Evolutionary conservation across 2,329 filamentous ascomycete species (phyloP), one percentile per base, ranked within the genome.

Genomic region (Ophiostoma himal-ulmi): DNA sequence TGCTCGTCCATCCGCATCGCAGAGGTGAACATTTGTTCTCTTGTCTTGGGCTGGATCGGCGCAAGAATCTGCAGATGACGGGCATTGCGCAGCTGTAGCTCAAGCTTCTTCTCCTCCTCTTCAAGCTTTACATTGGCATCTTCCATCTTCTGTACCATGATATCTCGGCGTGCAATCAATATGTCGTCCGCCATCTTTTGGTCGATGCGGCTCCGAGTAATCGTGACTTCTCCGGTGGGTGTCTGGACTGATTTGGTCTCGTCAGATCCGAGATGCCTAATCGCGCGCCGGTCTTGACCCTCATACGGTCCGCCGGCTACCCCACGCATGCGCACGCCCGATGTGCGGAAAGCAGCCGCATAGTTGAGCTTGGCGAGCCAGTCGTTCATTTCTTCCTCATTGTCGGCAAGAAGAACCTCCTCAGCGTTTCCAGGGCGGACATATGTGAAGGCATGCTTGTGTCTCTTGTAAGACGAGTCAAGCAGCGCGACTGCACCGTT

Each of bases 321-420:
- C 30, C 93, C 94, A 75, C 94, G 88, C 84, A 97, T 96, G 62
- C 93, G 88, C 6, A 98, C 93, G 14, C 94, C 94, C 6, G 94
- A 92, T 0, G 93, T 96, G 75, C 93, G 88, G 79, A 98, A 98
- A 0, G 95, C 92, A 10, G 95, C 94, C 44, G 94, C 94, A 77
- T 98, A 98, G 78, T 99, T 99, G 72, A 99, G 86, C 76, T 97
- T 95, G 8, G 91, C 92, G 37, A 99, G 83, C 95, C 95, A 99
- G 77, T 99, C 95, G 76, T 97, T 96, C 85, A 96, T 89, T 76
- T 99, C 95, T 1, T 88, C 83, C 76, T 99, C 95, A 69, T 88
- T 93, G 75, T 97, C 94, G 5, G 95, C 94, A 22, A 98, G 82
- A 52, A 99, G 90, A 0, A 94, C 89, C 77, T 99, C 95, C 76